These are phyloP conservation scores for Ustilago nuda DNA, from an alignment of 1,284 basidiomycete species.

Conservation along the genomic window DNA sequence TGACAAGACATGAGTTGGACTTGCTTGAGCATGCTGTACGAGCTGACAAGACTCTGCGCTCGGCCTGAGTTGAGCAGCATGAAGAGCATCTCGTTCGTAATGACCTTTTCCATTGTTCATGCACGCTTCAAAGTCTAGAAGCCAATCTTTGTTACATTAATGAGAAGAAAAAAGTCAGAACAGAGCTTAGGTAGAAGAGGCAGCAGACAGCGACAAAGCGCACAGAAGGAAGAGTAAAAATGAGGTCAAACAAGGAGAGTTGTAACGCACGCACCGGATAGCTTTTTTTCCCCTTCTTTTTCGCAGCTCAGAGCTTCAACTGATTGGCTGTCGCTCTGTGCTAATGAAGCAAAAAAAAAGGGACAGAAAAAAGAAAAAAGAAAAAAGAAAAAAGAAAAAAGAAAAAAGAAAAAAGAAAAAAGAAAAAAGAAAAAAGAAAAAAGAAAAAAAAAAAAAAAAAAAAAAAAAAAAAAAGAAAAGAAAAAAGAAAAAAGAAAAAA, in stretches of 20 bases:
- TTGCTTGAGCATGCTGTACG: not conserved
- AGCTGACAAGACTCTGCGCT: not conserved
- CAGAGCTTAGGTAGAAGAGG: not conserved
- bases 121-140: not conserved
- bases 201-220: not conserved
- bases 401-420: no score
- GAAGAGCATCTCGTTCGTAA: no score
- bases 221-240: not conserved
- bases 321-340: constrained; percentile 7
- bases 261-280: not conserved
- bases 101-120: not conserved
- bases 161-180: not conserved
- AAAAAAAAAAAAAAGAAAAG: no score
- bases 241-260: not conserved
- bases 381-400: no score
- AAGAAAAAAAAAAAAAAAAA: no score
- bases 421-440: no score
- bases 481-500: no score
- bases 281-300: constrained; percentile 1
- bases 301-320: constrained; percentile 1
- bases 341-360: not conserved
- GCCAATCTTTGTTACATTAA: not conserved
- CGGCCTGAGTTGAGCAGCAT: no score
- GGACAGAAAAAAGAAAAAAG: no score
- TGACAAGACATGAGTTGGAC: not conserved